Percentiles rank a stretch among this genome's conserved stretches.
Evolutionary conservation across 2,329 filamentous ascomycete species (phyloP).

Genomic region (Talaromyces verruculosus): DNA sequence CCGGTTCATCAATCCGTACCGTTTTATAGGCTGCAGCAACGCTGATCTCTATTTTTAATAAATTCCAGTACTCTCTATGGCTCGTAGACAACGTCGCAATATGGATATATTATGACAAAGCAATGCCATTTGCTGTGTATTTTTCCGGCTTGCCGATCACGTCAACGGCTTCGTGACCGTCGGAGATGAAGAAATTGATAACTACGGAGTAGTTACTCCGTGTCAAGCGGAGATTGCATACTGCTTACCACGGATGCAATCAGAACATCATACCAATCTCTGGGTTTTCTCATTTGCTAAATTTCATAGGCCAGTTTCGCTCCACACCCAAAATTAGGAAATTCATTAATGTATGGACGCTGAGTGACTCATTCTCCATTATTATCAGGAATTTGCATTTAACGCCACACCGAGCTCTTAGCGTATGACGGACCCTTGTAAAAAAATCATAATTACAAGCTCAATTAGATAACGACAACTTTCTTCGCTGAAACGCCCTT

Average conservation of each 20-base stretch:
- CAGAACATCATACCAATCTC: not conserved
- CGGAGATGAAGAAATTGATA: not conserved
- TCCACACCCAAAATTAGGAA: not conserved
- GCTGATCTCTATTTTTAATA: not conserved
- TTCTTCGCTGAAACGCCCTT: not conserved
- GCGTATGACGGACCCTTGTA: not conserved
- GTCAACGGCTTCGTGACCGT: not conserved
- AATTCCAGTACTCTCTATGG: not conserved
- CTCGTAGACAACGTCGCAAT: not conserved
- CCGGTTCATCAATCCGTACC: not conserved
- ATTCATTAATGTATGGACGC: not conserved
- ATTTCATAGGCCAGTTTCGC: not conserved
- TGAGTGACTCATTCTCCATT: not conserved
- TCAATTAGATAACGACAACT: not conserved
- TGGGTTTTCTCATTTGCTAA: not conserved
- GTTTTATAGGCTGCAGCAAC: not conserved
- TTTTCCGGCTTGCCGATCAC: not conserved
- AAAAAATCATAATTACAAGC: not conserved
- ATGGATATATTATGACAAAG: constrained; percentile 2
- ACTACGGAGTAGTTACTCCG: not conserved
- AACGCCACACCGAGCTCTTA: not conserved
- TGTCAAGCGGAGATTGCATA: not conserved
- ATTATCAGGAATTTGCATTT: not conserved
- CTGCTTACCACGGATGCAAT: not conserved
- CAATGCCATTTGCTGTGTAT: not conserved